Base-by-base conservation (phyloP, 805 yeast genomes). In the Diddensiella santjacobensis region DNA sequence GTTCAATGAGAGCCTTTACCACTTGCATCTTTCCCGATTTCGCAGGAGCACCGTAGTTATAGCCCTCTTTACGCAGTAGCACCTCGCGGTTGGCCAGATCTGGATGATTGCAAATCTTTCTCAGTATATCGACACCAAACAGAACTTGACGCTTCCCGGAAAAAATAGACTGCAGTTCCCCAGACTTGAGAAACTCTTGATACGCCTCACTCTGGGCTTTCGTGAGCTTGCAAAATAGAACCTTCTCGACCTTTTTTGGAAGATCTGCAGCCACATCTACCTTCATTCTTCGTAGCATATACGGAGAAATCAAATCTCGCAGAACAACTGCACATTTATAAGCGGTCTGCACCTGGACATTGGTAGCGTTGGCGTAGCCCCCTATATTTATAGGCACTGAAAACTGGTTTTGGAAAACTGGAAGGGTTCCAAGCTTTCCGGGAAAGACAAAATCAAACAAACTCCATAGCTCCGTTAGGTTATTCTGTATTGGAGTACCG, bases 351-450 rank as follows among this genome's bases (percentile, higher is more conserved):
- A 93, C 98, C 63, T 93, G 97, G 2, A 93, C 79, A 63, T 93
- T 93, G 1, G 95, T 81, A 0, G 99, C 98, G 69, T 91, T 93
- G 1, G 99, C 96, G 67, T 93, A 93, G 0, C 99, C 99, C n/a
- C 99, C 99, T 63, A 87, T 75, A 60, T 89, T 91, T 40, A 93
- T 93, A 0, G 99, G 99, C 3, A 83, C 73, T 2, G 96, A 84
- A 64, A 93, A 93, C 63, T 93, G 96, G 45, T 78, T 84, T 65
- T 90, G 95, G 59, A 93, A 93, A 0, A 93, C 91, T 0, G 99
- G 99, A 20, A 93, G 70, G 0, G 99, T 93, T 0, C 99, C 99
- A 19, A 93, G 68, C 52, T 95, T 72, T 0, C 99, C 99, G 0
- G 99, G 99, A 60, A 84, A 90, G 1, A 90, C 84, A 68, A 93